phyloP scores from a whole-genome alignment of 176 grass and related monocot species.

The Oryza rufipogon region DNA sequence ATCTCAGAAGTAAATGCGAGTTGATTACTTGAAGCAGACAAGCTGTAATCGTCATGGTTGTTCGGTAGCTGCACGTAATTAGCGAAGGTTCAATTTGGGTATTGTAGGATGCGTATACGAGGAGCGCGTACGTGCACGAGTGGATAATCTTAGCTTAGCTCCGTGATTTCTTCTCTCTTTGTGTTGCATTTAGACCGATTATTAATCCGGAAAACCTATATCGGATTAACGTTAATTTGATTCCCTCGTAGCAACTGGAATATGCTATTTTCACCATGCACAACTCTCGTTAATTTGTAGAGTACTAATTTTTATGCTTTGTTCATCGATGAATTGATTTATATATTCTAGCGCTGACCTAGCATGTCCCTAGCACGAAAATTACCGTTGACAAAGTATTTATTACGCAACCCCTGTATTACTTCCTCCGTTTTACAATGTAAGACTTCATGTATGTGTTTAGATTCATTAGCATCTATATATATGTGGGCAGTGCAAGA shows the following conservation, averaged over 20 bases:
- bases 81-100: not conserved
- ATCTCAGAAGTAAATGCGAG: not conserved
- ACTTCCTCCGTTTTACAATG: too few species aligned
- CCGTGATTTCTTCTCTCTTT: not conserved
- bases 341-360: too few species aligned
- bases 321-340: too few species aligned
- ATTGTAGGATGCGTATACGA: not conserved
- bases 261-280: not conserved
- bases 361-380: too few species aligned
- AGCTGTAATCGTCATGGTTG: not conserved
- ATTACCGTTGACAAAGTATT: too few species aligned
- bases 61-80: not conserved
- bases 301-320: too few species aligned
- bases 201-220: too few species aligned
- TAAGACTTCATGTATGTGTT: too few species aligned
- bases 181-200: not conserved
- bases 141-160: conserved; percentile 8
- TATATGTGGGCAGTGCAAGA: too few species aligned
- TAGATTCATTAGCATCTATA: too few species aligned
- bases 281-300: too few species aligned
- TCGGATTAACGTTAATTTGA: not conserved
- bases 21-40: not conserved
- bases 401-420: too few species aligned
- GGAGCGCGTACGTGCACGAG: conserved; percentile 18
- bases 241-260: not conserved